Evolutionary conservation across 1,139 yeast species (phyloP).

Genomic region (Meyerozyma carpophila): DNA sequence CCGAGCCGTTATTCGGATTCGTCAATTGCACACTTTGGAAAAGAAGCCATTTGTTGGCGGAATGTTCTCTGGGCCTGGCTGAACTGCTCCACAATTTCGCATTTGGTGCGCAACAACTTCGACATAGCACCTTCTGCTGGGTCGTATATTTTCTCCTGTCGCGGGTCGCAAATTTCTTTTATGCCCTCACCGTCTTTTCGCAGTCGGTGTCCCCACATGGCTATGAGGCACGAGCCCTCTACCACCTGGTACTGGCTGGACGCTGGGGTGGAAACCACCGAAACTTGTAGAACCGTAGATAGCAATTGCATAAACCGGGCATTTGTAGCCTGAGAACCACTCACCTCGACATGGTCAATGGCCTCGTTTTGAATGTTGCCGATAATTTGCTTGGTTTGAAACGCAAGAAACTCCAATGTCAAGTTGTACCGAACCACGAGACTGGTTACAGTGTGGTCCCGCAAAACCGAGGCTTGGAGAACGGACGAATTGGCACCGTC

Average conservation of each 20-base stretch:
- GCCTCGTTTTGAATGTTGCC: slow-evolving; percentile 1
- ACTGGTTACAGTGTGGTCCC: slow-evolving; percentile 8
- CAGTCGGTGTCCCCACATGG: neutral
- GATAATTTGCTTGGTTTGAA: slow-evolving; percentile 42
- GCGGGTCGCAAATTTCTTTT: neutral
- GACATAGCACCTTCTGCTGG: neutral
- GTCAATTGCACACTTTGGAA: neutral
- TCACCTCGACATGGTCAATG: slow-evolving; percentile 28
- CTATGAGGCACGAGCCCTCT: neutral
- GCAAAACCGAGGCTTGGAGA: slow-evolving; percentile 10
- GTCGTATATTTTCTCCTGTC: neutral
- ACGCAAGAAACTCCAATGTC: slow-evolving; percentile 44
- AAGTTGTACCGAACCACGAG: slow-evolving; percentile 39
- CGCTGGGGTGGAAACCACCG: neutral
- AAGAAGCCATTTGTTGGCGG: neutral
- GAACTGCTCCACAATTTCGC: neutral
- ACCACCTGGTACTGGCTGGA: neutral
- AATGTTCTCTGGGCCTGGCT: neutral
- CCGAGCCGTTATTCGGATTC: neutral
- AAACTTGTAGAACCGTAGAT: slow-evolving; percentile 1
- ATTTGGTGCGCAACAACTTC: neutral
- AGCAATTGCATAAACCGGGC: slow-evolving; percentile 24
- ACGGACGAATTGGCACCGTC: slow-evolving; percentile 36
- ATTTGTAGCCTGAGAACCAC: slow-evolving; percentile 52
- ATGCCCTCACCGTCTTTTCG: neutral